Evolutionary conservation across 176 grass and related monocot species (phyloP), one percentile per base, ranked within the genome.

Genomic region (Chrysopogon serrulatus): DNA sequence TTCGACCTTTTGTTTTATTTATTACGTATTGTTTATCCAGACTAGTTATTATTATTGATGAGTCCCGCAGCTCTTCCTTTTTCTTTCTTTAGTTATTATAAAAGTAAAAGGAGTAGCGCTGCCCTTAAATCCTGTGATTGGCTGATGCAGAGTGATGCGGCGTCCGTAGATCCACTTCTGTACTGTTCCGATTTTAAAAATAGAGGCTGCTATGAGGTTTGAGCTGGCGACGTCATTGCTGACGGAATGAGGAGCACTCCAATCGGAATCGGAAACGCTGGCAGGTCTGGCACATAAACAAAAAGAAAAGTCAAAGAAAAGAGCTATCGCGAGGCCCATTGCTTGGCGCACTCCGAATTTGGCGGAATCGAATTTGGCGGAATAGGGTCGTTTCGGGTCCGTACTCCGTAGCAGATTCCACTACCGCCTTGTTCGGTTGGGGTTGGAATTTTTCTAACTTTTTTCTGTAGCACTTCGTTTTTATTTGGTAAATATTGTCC

Each of bases 221-320:
- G 54, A 42, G 24, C 33, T 32, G 12, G 8, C 15, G 30, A 66
- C 77, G 84, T 74, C 68, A 86, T 6, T 27, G 77, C 68, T 79
- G 43, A 86, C 40, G 68, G n/a, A n/a, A n/a, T n/a, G n/a, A n/a
- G n/a, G n/a, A 16, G n/a, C 84, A 56, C 32, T 24, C 35, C 49
- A 35, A 28, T 53, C 4, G 19, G 8, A n/a, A n/a, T n/a, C n/a
- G 47, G 6, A n/a, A n/a, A 51, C 10, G 15, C 59, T 39, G 59
- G 19, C 14, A 14, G n/a, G 51, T n/a, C 11, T 23, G 1, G 6
- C 23, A 7, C 67, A 66, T 33, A 0, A 26, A 42, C 1, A 24
- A 0, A 17, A 59, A 26, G 11, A 10, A n/a, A 56, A 65, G 84
- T 66, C 77, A 34, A 75, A 43, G 5, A 23, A 15, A 54, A 63